Base-by-base conservation (phyloP, 2,329 filamentous ascomycete species). In the Trichoderma koningii region DNA sequence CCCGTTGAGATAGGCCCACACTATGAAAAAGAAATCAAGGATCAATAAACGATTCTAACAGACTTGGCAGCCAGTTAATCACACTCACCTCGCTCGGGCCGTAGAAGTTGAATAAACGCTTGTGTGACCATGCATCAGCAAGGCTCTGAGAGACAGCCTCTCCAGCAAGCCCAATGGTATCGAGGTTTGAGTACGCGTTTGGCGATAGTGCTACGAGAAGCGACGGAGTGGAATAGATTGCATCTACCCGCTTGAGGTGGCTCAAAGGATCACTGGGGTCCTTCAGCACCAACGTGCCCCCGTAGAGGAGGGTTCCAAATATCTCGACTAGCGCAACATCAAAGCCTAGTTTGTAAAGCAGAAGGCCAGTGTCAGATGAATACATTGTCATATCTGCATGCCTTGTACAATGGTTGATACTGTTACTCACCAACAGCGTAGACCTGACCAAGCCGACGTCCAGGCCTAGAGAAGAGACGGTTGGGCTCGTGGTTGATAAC, bases 71-170 rank as follows among this genome's bases (percentile, higher is more conserved):
- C 10, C 17, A 47, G 14, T 17, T 5, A 28, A 19, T 34, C 12
- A 6, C n/a, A 10, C 55, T 57, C 28, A 57, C 55, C 55, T 57
- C 55, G 28, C 55, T 38, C 4, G 55, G 55, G n/a, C 55, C 55
- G 42, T 57, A 57, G 38, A 57, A 57, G 44, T 57, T 57, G 26
- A 57, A 57, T 19, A 57, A 21, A 7, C 55, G 42, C 55, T 47
- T 57, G 28, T 57, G 42, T 12, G 55, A 57, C 55, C 55, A 57
- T 12, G n/a, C 26, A 57, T 57, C 42, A 34, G 42, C 55, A 14
- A 57, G 55, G 19, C 55, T 57, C 15, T 57, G 42, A 15, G 55
- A 19, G 19, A 57, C 55, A 47, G 55, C 41, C 9, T 57, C 55
- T 23, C 55, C 55, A 4, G 55, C 55, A 57, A 57, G 55, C 21